Conservation (phyloP, 169 alveolate species). For the Toxoplasma gondii region DNA sequence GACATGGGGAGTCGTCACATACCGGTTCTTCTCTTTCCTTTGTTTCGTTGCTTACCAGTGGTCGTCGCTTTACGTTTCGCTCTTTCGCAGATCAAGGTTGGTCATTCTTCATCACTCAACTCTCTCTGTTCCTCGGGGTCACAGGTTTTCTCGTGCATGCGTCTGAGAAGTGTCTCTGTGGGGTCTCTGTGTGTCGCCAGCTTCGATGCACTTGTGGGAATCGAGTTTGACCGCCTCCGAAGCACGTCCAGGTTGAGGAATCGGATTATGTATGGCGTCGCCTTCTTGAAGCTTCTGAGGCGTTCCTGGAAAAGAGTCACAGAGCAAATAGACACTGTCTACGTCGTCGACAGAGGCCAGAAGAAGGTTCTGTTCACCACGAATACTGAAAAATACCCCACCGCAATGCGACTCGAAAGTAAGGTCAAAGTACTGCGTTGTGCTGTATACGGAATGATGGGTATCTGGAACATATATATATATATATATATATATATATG, state of each 20-base stretch:
- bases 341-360: neutral
- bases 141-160: neutral
- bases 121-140: neutral
- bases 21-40: too few relatives aligned
- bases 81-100: too few relatives aligned
- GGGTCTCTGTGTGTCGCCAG: neutral
- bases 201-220: constrained; percentile 31
- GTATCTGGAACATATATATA: neutral
- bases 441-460: neutral
- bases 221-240: constrained; percentile 29
- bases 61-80: too few relatives aligned
- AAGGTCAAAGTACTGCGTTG: neutral
- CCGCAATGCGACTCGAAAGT: neutral
- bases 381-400: neutral
- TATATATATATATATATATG: neutral
- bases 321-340: neutral
- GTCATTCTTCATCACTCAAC: neutral
- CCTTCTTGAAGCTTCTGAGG: neutral
- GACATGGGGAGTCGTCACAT: too few relatives aligned
- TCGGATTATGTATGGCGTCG: constrained; percentile 36
- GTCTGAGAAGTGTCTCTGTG: neutral
- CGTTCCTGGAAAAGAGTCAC: neutral
- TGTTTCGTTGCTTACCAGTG: too few relatives aligned
- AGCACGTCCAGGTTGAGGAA: constrained; percentile 47
- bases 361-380: neutral